A percentile compares a stretch with the other conserved stretches of the same genome.
Conservation (phyloP, 2,329 filamentous ascomycete species). For the Diaporthe ampelina region DNA sequence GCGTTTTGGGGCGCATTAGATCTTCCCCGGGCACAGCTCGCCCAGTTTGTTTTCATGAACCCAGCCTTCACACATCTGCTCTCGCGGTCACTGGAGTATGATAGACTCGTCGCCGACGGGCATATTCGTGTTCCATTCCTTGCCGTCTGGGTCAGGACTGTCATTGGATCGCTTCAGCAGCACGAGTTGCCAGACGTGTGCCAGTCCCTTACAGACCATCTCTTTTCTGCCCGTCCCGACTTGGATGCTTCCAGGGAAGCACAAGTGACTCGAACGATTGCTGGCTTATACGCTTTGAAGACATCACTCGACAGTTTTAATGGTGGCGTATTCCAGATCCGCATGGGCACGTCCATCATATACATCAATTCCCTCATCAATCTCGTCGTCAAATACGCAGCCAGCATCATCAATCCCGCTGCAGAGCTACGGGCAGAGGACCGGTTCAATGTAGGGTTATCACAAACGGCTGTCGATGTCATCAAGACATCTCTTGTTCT, state of each 20-base stretch:
- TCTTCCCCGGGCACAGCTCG: conserved; percentile 82
- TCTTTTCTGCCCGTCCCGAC: conserved; percentile 76
- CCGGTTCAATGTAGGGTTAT: conserved; percentile 65
- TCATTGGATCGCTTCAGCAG: conserved; percentile 82
- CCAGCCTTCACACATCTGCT: conserved; percentile 75
- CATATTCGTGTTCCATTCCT: conserved; percentile 72
- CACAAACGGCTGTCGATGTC: conserved; percentile 71
- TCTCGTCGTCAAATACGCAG: conserved; percentile 71
- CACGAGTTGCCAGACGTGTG: conserved; percentile 85
- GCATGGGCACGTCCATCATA: conserved; percentile 67
- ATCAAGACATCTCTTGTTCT: conserved; percentile 77
- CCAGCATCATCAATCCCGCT: conserved; percentile 69
- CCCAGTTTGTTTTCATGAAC: conserved; percentile 86
- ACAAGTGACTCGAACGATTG: conserved; percentile 72
- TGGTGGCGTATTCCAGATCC: conserved; percentile 59
- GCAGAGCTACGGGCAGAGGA: conserved; percentile 62
- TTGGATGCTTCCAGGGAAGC: conserved; percentile 68
- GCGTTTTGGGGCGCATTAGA: conserved; percentile 93
- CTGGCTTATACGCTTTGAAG: conserved; percentile 73
- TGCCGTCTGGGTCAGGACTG: conserved; percentile 83
- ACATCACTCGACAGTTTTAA: conserved; percentile 71
- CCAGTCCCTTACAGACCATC: conserved; percentile 80
- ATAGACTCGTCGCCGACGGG: conserved; percentile 65
- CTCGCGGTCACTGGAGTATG: conserved; percentile 68
- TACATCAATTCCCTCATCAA: conserved; percentile 77